Evolutionary conservation across 176 grass and related monocot genomes (phyloP).

Genomic region (Musa beccarii): DNA sequence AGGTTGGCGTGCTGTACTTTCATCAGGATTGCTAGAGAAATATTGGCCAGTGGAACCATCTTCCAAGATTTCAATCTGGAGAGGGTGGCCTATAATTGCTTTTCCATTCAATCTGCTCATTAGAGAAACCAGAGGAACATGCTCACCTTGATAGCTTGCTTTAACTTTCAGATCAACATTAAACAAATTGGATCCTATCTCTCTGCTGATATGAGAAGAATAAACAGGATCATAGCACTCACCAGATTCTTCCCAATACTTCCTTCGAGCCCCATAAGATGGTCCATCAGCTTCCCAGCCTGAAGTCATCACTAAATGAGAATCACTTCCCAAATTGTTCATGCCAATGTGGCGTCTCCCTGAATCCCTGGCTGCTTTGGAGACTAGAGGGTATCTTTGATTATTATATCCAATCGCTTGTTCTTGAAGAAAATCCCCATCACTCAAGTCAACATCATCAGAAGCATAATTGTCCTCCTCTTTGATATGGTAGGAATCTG

Average conservation of each 20-base stretch:
- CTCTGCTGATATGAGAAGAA: slow-evolving; percentile 28
- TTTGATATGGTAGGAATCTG: slow-evolving; percentile 47
- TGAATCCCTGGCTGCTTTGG: slow-evolving; percentile 51
- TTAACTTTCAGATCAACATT: slow-evolving; percentile 82
- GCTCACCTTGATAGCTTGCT: slow-evolving; percentile 93
- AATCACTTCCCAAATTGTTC: slow-evolving; percentile 38
- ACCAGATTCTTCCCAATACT: slow-evolving; percentile 35
- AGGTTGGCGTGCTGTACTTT: slow-evolving; percentile 46
- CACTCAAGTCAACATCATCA: slow-evolving; percentile 40
- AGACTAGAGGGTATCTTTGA: slow-evolving; percentile 37
- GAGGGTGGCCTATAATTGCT: slow-evolving; percentile 91
- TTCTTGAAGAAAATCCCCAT: slow-evolving; percentile 27
- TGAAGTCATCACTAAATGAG: slow-evolving; percentile 31
- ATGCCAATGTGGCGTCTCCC: slow-evolving; percentile 36
- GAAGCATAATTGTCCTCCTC: slow-evolving; percentile 47
- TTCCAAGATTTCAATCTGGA: slow-evolving; percentile 89
- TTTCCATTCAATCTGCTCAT: slow-evolving; percentile 99
- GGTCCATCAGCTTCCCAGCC: slow-evolving; percentile 28
- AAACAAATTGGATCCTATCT: slow-evolving; percentile 44
- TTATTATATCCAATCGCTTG: slow-evolving; percentile 40
- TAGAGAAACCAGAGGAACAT: slow-evolving; percentile 91
- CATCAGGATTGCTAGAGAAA: slow-evolving; percentile 45
- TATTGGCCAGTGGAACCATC: slow-evolving; percentile 60
- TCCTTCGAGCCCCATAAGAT: slow-evolving; percentile 24
- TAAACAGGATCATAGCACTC: slow-evolving; percentile 36